A percentile compares a stretch with the other conserved stretches of the same genome.
These are phyloP conservation scores for Cicer arietinum DNA, from an alignment of 306 rosid genomes.

Conservation along the genomic window DNA sequence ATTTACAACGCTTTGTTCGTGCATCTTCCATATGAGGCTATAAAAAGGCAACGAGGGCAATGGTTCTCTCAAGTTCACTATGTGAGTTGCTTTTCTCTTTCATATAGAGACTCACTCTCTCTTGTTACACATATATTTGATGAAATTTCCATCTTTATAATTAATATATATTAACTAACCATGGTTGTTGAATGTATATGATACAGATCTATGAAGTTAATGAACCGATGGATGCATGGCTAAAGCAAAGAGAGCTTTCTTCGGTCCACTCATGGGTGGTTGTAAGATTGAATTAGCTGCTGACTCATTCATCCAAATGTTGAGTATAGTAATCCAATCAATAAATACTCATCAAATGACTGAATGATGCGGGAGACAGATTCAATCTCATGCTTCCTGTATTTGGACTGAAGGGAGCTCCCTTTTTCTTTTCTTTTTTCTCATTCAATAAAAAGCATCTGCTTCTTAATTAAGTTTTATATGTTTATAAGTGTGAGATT, in stretches of 20 bases:
- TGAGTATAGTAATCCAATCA: constrained; percentile 9
- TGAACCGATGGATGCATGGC: neutral
- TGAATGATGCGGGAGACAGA: constrained; percentile 96
- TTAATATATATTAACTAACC: no score
- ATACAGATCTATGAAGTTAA: neutral
- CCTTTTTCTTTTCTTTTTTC: constrained; percentile 42
- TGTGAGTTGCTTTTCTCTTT: no score
- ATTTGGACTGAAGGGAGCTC: constrained; percentile 99
- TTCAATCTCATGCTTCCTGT: constrained; percentile 77
- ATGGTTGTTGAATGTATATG: neutral
- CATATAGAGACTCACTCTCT: no score
- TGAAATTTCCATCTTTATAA: no score
- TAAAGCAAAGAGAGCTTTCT: constrained; percentile 74
- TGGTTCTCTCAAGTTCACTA: no score
- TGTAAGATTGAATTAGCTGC: constrained; percentile 81
- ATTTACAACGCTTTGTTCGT: no score
- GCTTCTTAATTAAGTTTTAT: no score
- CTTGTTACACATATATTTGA: no score
- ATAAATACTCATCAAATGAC: constrained; percentile 66
- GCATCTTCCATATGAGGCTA: no score
- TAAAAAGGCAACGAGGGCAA: no score
- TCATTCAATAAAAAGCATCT: no score
- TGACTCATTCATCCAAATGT: constrained; percentile 97
- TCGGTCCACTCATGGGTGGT: constrained; percentile 83
- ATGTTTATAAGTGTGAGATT: no score